phyloP scores from a whole-genome alignment of 1,284 basidiomycete genomes.

The Ceratorhiza oryzae-sativae region DNA sequence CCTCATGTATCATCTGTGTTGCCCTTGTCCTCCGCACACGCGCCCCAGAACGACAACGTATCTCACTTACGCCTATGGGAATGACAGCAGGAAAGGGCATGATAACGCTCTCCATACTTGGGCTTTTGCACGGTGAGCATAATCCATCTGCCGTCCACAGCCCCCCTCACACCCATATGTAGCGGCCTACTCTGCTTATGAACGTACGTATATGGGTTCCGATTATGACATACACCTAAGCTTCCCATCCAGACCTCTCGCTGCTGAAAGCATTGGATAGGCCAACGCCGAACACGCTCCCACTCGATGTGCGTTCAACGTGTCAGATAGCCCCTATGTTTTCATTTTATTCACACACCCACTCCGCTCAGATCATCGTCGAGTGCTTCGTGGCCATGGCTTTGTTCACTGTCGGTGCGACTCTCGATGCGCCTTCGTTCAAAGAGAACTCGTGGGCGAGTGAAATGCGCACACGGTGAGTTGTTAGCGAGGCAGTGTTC shows the following conservation, averaged over 20 bases:
- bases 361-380: conserved; percentile 64
- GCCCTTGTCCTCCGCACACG: conserved; percentile 16
- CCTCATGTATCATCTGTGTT: conserved; percentile 23
- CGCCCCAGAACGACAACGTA: background rate
- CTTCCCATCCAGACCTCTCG: conserved; percentile 63
- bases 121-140: conserved; percentile 28
- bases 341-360: background rate
- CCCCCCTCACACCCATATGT: conserved; percentile 6
- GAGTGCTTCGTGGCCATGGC: conserved; percentile 72
- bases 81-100: conserved; percentile 27
- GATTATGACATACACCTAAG: conserved; percentile 6
- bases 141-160: background rate
- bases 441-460: conserved; percentile 88
- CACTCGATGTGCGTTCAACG: conserved; percentile 61
- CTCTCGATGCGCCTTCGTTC: conserved; percentile 68
- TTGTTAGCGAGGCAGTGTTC: background rate
- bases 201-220: conserved; percentile 59
- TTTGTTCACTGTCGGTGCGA: conserved; percentile 73
- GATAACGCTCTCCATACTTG: conserved; percentile 20
- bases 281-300: conserved; percentile 66
- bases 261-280: conserved; percentile 74
- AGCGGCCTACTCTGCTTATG: conserved; percentile 66
- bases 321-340: background rate
- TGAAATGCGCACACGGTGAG: conserved; percentile 82
- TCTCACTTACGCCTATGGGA: conserved; percentile 27